Conservation (phyloP, 805 yeast genomes). For the Saturnispora diversa region DNA sequence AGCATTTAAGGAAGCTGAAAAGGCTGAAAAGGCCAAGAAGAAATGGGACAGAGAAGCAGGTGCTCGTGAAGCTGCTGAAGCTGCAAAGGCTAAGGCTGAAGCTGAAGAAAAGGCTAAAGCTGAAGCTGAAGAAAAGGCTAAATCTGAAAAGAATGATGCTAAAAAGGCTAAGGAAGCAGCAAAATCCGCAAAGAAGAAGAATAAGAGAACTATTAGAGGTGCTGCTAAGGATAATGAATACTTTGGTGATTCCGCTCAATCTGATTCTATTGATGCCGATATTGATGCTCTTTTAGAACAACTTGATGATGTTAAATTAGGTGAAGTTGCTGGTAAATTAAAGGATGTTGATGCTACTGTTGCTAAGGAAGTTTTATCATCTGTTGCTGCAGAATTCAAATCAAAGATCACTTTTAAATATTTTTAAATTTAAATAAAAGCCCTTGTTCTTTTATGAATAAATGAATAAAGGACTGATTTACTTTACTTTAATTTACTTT, state of each 20-base stretch:
- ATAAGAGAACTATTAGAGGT: conserved; percentile 48
- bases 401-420: conserved; percentile 10
- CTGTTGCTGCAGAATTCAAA: conserved; percentile 39
- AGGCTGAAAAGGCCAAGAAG: conserved; percentile 86
- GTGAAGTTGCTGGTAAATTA: conserved; percentile 63
- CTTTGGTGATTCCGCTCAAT: conserved; percentile 70
- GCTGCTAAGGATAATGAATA: conserved; percentile 76
- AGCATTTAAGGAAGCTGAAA: conserved; percentile 86
- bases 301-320: conserved; percentile 72
- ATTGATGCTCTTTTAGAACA: conserved; percentile 69
- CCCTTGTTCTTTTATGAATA: too few relatives aligned
- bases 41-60: conserved; percentile 99
- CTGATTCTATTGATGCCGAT: conserved; percentile 68
- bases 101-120: conserved; percentile 78
- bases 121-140: conserved; percentile 66
- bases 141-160: conserved; percentile 50
- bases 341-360: conserved; percentile 46
- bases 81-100: conserved; percentile 75
- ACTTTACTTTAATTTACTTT: too few relatives aligned
- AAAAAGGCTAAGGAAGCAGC: conserved; percentile 90
- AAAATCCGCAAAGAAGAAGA: conserved; percentile 96
- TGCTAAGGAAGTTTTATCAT: conserved; percentile 53
- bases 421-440: conserved; percentile 19
- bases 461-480: too few relatives aligned
- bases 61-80: conserved; percentile 92